Conservation (phyloP, 1,139 yeast genomes). For the Saccharomyces uvarum region DNA sequence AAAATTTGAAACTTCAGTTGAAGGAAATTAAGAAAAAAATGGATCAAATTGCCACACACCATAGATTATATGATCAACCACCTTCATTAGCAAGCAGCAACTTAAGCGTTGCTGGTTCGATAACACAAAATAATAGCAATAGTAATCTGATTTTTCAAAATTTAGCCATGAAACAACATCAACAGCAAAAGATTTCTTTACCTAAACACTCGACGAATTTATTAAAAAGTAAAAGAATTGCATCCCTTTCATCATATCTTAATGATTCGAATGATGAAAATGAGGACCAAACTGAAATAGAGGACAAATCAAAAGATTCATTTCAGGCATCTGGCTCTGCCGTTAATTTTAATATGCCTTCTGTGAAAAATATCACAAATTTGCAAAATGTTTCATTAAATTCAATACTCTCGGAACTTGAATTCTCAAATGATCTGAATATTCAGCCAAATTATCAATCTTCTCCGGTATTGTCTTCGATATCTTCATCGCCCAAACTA, state of each 20-base stretch:
- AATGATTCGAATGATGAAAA: conserved; percentile 1
- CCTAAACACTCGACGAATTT: conserved; percentile 3
- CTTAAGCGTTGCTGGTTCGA: background rate
- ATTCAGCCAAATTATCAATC: conserved; percentile 1
- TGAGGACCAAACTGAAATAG: background rate
- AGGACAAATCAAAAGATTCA: background rate
- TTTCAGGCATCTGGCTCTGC: background rate
- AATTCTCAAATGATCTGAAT: background rate
- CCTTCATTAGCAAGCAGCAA: conserved; percentile 1
- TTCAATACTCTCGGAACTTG: background rate
- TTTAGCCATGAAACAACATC: background rate
- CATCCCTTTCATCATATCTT: conserved; percentile 11
- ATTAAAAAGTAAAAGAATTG: conserved; percentile 12
- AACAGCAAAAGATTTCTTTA: background rate
- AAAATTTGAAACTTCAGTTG: conserved; percentile 43
- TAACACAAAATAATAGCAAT: background rate
- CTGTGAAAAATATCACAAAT: background rate
- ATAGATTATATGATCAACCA: conserved; percentile 5
- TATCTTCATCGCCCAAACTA: background rate
- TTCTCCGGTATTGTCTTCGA: background rate
- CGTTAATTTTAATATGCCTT: background rate
- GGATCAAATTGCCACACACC: conserved; percentile 50
- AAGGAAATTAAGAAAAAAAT: conserved; percentile 60
- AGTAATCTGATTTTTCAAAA: background rate
- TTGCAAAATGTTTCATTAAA: background rate